A percentile compares a stretch with the other conserved stretches of the same genome.
phyloP scores from a whole-genome alignment of 2,329 filamentous ascomycete species.

The Exophiala bonariae region DNA sequence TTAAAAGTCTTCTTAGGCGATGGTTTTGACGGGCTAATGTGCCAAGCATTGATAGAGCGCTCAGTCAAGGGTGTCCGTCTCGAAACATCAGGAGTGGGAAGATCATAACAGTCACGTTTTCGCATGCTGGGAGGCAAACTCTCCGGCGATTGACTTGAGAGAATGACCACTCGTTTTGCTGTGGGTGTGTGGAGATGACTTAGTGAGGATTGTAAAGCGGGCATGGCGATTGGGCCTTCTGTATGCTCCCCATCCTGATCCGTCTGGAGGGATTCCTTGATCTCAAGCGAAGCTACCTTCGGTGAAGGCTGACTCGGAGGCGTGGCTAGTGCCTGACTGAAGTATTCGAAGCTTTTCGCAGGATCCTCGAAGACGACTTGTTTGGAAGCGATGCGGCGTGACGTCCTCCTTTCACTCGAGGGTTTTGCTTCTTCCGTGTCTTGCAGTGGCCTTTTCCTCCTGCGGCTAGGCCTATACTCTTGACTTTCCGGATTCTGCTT shows the following conservation, averaged over 20 bases:
- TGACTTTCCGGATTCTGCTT: slow-evolving; percentile 16
- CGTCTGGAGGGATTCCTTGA: slow-evolving; percentile 22
- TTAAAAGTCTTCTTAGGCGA: slow-evolving; percentile 3
- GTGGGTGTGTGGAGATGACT: background rate
- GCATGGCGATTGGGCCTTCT: background rate
- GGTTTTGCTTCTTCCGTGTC: background rate
- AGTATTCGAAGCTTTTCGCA: slow-evolving; percentile 16
- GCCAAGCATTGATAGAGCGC: slow-evolving; percentile 14
- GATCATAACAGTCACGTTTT: slow-evolving; percentile 1
- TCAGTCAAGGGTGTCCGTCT: slow-evolving; percentile 20
- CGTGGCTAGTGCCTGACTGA: slow-evolving; percentile 10
- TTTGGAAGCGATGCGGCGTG: slow-evolving; percentile 17
- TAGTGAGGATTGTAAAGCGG: background rate
- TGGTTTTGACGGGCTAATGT: slow-evolving; percentile 1
- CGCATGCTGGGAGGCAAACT: slow-evolving; percentile 18
- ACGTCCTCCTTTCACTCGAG: slow-evolving; percentile 11
- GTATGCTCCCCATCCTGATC: slow-evolving; percentile 1
- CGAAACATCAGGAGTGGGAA: slow-evolving; percentile 13
- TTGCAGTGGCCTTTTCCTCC: slow-evolving; percentile 3
- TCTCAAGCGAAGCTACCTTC: slow-evolving; percentile 11
- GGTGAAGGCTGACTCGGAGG: background rate
- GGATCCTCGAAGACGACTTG: slow-evolving; percentile 19
- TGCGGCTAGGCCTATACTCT: slow-evolving; percentile 18
- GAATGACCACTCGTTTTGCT: slow-evolving; percentile 8
- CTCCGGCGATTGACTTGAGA: slow-evolving; percentile 28